phyloP scores from a whole-genome alignment of 1,284 basidiomycete species.

The Moniliella sp. region DNA sequence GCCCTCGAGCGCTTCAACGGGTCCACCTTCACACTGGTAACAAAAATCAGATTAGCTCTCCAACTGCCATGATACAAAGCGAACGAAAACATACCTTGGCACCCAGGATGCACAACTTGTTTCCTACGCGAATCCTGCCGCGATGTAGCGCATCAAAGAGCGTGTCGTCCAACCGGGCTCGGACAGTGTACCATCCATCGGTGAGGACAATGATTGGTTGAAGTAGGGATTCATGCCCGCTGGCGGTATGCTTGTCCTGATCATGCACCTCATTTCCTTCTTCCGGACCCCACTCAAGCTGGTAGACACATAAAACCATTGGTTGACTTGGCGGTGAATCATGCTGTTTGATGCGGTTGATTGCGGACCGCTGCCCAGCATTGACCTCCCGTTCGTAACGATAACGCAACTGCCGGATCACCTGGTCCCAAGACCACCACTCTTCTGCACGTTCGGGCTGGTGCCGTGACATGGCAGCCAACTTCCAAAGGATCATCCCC shows the following conservation, averaged over 20 bases:
- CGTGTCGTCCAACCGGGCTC: background rate
- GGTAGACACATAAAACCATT: conserved; percentile 64
- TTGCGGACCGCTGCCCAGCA: conserved; percentile 51
- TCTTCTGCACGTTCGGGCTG: conserved; percentile 32
- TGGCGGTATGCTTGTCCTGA: conserved; percentile 38
- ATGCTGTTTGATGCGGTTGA: conserved; percentile 54
- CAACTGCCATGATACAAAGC: too few species aligned
- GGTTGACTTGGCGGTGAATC: conserved; percentile 51
- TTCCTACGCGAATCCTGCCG: background rate
- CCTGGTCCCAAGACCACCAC: conserved; percentile 29
- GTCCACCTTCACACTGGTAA: too few species aligned
- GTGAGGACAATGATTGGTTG: conserved; percentile 59
- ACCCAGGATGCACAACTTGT: background rate
- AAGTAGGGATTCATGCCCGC: too few species aligned
- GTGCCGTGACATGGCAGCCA: conserved; percentile 57
- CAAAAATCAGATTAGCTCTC: too few species aligned
- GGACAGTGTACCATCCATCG: conserved; percentile 73
- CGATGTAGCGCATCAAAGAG: background rate
- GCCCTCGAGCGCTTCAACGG: too few species aligned
- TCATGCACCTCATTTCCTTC: conserved; percentile 19
- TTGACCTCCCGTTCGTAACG: conserved; percentile 81
- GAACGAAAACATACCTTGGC: background rate
- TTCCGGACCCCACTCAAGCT: conserved; percentile 36
- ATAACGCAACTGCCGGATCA: conserved; percentile 61
- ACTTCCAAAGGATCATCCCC: conserved; percentile 73